These are phyloP conservation scores for Melanopsichium pennsylvanicum DNA, from an alignment of 1,284 basidiomycete species.

Conservation along the genomic window DNA sequence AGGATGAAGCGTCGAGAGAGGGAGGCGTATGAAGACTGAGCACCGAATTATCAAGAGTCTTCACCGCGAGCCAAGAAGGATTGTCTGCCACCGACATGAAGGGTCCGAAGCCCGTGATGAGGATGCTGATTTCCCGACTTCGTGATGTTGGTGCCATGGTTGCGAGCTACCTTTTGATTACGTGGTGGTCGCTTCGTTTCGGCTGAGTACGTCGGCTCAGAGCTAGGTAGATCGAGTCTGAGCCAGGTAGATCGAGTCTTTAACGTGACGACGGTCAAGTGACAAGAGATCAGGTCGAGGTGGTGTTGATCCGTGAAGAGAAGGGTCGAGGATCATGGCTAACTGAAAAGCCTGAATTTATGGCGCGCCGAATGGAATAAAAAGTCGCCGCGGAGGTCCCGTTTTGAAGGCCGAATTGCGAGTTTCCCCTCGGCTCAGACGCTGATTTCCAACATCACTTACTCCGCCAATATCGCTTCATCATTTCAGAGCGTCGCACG, in stretches of 20 bases:
- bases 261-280: too few relatives aligned
- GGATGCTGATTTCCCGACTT: constrained; percentile 18
- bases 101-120: constrained; percentile 47
- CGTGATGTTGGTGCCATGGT: constrained; percentile 10
- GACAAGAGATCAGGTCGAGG: too few relatives aligned
- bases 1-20: not conserved
- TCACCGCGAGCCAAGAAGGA: constrained; percentile 47
- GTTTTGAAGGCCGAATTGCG: constrained; percentile 3
- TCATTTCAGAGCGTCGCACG: too few relatives aligned
- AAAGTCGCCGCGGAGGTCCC: not conserved
- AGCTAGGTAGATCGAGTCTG: too few relatives aligned
- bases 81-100: constrained; percentile 33
- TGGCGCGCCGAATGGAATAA: not conserved
- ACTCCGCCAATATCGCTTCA: too few relatives aligned
- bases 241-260: too few relatives aligned
- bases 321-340: not conserved
- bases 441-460: too few relatives aligned
- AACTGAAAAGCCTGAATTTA: not conserved
- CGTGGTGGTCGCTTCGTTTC: not conserved
- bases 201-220: too few relatives aligned
- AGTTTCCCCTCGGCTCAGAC: too few relatives aligned
- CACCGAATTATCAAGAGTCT: constrained; percentile 20
- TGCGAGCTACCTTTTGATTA: not conserved
- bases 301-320: not conserved
- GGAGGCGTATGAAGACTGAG: constrained; percentile 12